A percentile compares a stretch with the other conserved stretches of the same genome.
These are phyloP conservation scores for Lachancea thermotolerans DNA, from an alignment of 805 yeast genomes.

Conservation along the genomic window DNA sequence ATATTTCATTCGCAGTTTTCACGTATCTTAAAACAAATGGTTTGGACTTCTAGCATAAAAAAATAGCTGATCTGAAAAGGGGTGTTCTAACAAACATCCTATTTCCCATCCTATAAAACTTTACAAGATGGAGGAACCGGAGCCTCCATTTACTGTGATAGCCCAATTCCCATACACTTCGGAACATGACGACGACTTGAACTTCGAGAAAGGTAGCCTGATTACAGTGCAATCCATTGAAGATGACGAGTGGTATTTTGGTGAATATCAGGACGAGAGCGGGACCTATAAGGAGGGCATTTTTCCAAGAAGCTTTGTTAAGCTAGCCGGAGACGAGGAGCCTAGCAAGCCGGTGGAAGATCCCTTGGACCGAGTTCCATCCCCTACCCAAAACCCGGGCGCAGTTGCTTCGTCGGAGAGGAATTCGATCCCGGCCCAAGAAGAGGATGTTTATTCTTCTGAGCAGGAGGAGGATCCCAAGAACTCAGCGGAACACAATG, in stretches of 20 bases:
- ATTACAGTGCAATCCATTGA: constrained; percentile 74
- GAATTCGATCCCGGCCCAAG: too few relatives aligned
- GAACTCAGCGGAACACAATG: too few relatives aligned
- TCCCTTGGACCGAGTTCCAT: too few relatives aligned
- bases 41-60: background rate
- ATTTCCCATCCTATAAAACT: background rate
- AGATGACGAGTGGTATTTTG: constrained; percentile 89
- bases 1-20: too few relatives aligned
- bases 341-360: constrained; percentile 37
- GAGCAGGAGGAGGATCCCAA: too few relatives aligned
- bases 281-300: constrained; percentile 57
- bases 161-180: constrained; percentile 63
- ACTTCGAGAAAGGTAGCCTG: constrained; percentile 58
- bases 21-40: background rate
- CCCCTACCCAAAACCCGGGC: too few relatives aligned
- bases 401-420: too few relatives aligned
- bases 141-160: constrained; percentile 57
- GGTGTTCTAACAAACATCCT: background rate
- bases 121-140: constrained; percentile 20
- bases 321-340: constrained; percentile 10
- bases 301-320: constrained; percentile 82
- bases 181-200: constrained; percentile 78
- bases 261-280: constrained; percentile 41
- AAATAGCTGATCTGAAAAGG: background rate
- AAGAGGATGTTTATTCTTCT: too few relatives aligned